These are phyloP conservation scores for Cladosporium velox DNA, from an alignment of 2,329 filamentous ascomycete species.

Conservation along the genomic window DNA sequence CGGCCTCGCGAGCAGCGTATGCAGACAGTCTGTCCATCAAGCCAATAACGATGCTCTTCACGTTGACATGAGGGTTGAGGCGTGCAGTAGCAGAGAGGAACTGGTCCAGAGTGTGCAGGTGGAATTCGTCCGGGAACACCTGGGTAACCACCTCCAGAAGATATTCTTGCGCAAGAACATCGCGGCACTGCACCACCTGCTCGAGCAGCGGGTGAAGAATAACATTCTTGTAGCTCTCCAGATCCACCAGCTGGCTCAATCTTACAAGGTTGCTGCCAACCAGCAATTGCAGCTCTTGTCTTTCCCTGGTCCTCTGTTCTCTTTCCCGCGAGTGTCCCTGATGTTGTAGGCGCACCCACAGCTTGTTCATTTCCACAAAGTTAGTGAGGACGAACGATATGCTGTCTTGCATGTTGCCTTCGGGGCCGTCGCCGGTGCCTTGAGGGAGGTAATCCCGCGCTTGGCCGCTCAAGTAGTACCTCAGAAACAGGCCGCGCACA, in stretches of 20 bases:
- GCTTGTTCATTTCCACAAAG: constrained; percentile 99
- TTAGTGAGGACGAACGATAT: constrained; percentile 98
- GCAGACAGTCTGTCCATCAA: constrained; percentile 95
- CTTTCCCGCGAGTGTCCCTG: constrained; percentile 95
- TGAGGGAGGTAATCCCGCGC: constrained; percentile 84
- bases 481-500: constrained; percentile 88
- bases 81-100: constrained; percentile 90
- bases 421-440: constrained; percentile 82
- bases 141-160: constrained; percentile 97
- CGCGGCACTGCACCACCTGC: constrained; percentile 95
- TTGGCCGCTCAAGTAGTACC: constrained; percentile 95
- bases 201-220: constrained; percentile 89
- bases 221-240: constrained; percentile 88
- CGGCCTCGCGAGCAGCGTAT: constrained; percentile 87
- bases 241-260: constrained; percentile 90
- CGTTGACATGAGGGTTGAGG: constrained; percentile 92
- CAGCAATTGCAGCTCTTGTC: constrained; percentile 90
- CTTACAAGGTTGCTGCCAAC: constrained; percentile 96
- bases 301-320: constrained; percentile 88
- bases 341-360: constrained; percentile 96
- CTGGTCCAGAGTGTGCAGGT: constrained; percentile 93
- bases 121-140: constrained; percentile 97
- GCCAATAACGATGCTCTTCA: constrained; percentile 97
- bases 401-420: constrained; percentile 94
- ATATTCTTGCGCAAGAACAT: constrained; percentile 96